Evolutionary conservation across 2,329 filamentous ascomycete species (phyloP), one percentile per base, ranked within the genome.

Genomic region (Chlorencoelia australis): DNA sequence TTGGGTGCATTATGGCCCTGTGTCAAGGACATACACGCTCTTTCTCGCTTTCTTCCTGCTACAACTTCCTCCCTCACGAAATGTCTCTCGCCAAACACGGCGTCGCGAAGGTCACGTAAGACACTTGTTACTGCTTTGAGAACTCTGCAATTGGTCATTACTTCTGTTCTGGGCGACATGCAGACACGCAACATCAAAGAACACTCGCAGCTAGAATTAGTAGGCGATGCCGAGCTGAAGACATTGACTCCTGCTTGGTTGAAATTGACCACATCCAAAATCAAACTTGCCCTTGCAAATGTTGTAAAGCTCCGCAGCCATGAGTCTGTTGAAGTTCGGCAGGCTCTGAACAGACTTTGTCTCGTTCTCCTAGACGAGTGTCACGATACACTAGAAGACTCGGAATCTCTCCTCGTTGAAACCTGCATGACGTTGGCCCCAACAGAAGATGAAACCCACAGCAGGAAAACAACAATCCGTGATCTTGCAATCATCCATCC

Each of bases 1-100:
- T 56, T 95, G 2, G 62, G 72, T 33, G 63, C 72, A 1, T 62
- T 91, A 6, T 73, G 77, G 45, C 52, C 58, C 5, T 73, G 75
- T 15, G 68, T 94, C 28, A 75, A 71, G 35, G 81, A 91, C 50
- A 72, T 71, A 30, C 71, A 82, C n/a, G 75, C 83, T 2, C 65
- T 94, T 38, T 84, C 86, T 7, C 88, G 75, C 43, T 91, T 98
- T 52, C 67, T 96, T 27, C 91, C 93, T 0, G 86, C 88, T 7
- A 85, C 85, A 0, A 74, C 94, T 0, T 96, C 91, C 3, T 75
- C 78, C 1, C 63, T 98, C 16, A 79, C 82, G 2, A 88, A 81
- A 51, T 53, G 47, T 41, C 64, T 86, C 1, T 62, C 94, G 33
- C 79, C 82, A 4, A 75, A 76, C 1, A 82, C 79, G 0, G 73